phyloP scores from a whole-genome alignment of 2,329 filamentous ascomycete genomes.

The Aureobasidium sp. region DNA sequence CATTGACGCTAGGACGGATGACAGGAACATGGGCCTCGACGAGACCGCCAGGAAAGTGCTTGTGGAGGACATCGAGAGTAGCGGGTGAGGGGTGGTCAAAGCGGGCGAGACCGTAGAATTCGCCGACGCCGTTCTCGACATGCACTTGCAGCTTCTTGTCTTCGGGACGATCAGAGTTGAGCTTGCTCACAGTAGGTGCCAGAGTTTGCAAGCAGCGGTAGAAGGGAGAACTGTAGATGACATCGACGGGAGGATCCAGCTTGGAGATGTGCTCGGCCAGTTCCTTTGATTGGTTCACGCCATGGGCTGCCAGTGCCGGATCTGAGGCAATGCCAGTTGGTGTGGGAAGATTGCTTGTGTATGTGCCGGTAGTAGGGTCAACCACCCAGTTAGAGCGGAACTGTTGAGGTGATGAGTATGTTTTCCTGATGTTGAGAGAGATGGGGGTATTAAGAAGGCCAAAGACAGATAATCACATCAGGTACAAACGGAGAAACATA shows the following conservation, averaged over 20 bases:
- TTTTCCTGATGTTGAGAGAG: background rate
- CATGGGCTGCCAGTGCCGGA: constrained; percentile 78
- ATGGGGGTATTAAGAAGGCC: background rate
- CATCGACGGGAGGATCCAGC: constrained; percentile 61
- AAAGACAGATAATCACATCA: background rate
- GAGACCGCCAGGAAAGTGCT: constrained; percentile 58
- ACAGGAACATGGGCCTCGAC: constrained; percentile 45
- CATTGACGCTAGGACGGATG: constrained; percentile 63
- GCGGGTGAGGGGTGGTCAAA: constrained; percentile 82
- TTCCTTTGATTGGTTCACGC: constrained; percentile 74
- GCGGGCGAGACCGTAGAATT: constrained; percentile 85
- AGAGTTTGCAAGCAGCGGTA: constrained; percentile 85
- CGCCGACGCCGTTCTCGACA: constrained; percentile 48
- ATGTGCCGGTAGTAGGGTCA: constrained; percentile 70
- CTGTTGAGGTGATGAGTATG: constrained; percentile 39
- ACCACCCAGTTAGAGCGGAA: constrained; percentile 89
- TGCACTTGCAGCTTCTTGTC: constrained; percentile 28
- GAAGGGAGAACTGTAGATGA: constrained; percentile 77
- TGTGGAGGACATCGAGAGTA: constrained; percentile 52
- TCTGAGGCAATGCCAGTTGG: constrained; percentile 87
- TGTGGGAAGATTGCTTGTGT: constrained; percentile 64
- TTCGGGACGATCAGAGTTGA: constrained; percentile 28
- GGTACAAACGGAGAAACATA: background rate
- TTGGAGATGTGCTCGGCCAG: constrained; percentile 59
- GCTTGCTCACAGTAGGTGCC: constrained; percentile 55